These are phyloP conservation scores for Boletellus sp. DNA, from an alignment of 768 basidiomycete species.

Conservation along the genomic window DNA sequence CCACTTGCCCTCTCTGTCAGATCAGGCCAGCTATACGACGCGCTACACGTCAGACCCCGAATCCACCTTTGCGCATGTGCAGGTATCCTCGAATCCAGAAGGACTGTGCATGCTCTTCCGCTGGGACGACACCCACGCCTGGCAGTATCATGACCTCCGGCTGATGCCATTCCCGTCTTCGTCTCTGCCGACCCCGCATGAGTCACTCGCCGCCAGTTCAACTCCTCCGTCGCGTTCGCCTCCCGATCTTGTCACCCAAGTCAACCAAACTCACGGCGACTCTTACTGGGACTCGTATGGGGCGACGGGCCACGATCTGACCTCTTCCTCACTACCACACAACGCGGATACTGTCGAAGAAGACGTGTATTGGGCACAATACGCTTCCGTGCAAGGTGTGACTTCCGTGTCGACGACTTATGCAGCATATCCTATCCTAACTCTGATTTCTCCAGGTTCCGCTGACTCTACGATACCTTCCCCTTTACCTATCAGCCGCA, in stretches of 20 bases:
- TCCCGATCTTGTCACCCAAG: constrained; percentile 1
- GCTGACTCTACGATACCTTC: constrained; percentile 69
- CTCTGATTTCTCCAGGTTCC: constrained; percentile 44
- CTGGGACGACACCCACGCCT: constrained; percentile 52
- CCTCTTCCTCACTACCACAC: constrained; percentile 14
- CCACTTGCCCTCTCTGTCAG: constrained; percentile 24
- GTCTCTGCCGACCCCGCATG: constrained; percentile 26
- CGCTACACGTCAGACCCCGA: constrained; percentile 49
- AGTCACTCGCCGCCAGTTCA: constrained; percentile 15
- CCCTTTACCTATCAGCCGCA: constrained; percentile 33
- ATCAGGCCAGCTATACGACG: constrained; percentile 31
- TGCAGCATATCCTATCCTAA: constrained; percentile 6
- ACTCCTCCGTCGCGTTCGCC: not conserved
- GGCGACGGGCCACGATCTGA: constrained; percentile 30
- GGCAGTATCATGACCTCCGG: constrained; percentile 69
- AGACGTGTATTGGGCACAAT: constrained; percentile 78
- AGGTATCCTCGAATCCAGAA: constrained; percentile 36
- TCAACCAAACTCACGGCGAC: constrained; percentile 31
- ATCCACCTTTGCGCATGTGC: constrained; percentile 53
- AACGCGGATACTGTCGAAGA: constrained; percentile 27
- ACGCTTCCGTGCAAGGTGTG: constrained; percentile 60
- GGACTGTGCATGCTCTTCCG: constrained; percentile 63
- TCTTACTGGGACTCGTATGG: constrained; percentile 71
- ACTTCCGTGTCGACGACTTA: constrained; percentile 15
- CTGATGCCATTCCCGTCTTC: constrained; percentile 67